A percentile compares a stretch with the other conserved stretches of the same genome.
Evolutionary conservation across 345 rosid species (phyloP).

Genomic region (Firmiana major): DNA sequence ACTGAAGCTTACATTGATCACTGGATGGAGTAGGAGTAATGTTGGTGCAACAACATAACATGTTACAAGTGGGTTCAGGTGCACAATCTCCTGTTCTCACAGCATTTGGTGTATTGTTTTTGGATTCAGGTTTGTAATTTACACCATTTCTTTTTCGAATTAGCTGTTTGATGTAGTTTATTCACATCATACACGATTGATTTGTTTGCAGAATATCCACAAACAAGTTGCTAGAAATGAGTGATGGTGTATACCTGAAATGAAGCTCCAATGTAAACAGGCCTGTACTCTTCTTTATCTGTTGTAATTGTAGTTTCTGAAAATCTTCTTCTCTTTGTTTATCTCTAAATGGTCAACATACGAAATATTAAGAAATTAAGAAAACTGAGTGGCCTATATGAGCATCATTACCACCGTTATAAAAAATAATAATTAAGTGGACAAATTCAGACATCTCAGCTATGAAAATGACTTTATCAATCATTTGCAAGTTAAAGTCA

Average conservation of each 20-base stretch:
- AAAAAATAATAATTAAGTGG: too few species aligned
- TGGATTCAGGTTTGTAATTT: constrained; percentile 17
- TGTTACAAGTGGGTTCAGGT: constrained; percentile 17
- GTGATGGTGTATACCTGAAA: not conserved
- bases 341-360: constrained; percentile 21
- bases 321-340: not conserved
- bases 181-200: not conserved
- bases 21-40: not conserved
- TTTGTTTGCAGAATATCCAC: constrained; percentile 23
- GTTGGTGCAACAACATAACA: constrained; percentile 6
- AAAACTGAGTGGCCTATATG: too few species aligned
- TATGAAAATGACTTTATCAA: too few species aligned
- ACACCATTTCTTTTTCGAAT: constrained; percentile 11
- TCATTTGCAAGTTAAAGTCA: too few species aligned
- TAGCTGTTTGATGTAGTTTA: constrained; percentile 10
- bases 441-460: too few species aligned
- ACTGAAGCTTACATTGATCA: constrained; percentile 14
- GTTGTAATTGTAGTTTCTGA: not conserved
- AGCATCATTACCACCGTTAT: too few species aligned
- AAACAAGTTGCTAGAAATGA: not conserved
- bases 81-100: constrained; percentile 12
- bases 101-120: constrained; percentile 10
- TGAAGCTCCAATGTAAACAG: constrained; percentile 4
- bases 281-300: not conserved
- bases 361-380: too few species aligned